Base-by-base conservation (phyloP, 2,329 filamentous ascomycete species). In the Tricladium varicosporioides region DNA sequence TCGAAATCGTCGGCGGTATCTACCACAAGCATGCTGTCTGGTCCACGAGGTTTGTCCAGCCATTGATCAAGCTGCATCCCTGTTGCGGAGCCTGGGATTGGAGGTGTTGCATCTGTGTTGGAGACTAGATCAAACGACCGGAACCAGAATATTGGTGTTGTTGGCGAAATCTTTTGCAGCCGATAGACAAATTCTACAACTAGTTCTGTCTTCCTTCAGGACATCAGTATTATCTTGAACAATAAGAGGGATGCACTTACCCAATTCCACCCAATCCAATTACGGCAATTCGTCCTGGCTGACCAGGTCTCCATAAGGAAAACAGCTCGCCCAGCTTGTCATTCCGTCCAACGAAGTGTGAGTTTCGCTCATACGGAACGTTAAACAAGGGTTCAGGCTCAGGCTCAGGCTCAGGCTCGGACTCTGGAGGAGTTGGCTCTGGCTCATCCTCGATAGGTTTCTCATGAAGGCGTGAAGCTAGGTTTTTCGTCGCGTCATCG, bases 261-360 rank as follows among this genome's bases (percentile, higher is more conserved):
- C 65, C 65, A 48, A 62, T 60, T 18, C 65, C 65, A 44, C 65
- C 65, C n/a, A 67, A 53, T 5, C 64, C 65, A 36, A 61, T 59
- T 44, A 65, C 57, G n/a, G 60, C 63, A 33, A 65, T 61, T 22
- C 65, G 51, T 7, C 56, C 59, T 40, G 56, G 64, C 14, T 54
- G 48, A 13, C 58, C 57, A 14, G 64, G 63, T 31, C 63, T 63
- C 63, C 65, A 66, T 52, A 66, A 61, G n/a, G 58, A 57, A 11
- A 66, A 61, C 15, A 67, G 42, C 48, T 62, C 59, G 9, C 55
- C 57, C 3, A 67, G 46, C 15, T 54, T 53, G 9, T 53, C 40
- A 44, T 58, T 58, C 9, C 64, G 56, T 1, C 65, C 65, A 54
- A 64, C 56, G 51, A 67, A 67, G 32, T 63, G 54, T 2, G 59